Conservation (phyloP, 805 yeast species). For the Metschnikowia corniflorae region DNA sequence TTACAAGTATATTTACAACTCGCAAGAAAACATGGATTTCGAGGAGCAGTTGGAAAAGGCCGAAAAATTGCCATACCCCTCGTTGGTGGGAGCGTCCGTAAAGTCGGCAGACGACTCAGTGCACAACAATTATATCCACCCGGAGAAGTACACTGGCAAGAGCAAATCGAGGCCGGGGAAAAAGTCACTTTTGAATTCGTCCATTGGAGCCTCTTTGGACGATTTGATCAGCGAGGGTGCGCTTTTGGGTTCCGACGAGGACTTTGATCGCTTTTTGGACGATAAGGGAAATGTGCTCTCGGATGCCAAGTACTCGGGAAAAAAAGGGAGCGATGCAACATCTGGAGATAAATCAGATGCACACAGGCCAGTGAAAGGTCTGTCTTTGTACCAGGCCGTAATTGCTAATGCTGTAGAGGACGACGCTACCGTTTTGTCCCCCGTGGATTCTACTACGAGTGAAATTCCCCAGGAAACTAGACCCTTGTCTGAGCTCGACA, state of each 20-base stretch:
- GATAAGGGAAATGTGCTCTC: conserved; percentile 50
- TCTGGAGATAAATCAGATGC: not conserved
- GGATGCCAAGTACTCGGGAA: conserved; percentile 36
- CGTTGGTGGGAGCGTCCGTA: conserved; percentile 52
- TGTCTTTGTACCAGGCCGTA: not conserved
- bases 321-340: conserved; percentile 2
- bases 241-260: conserved; percentile 47
- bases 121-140: conserved; percentile 43
- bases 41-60: conserved; percentile 48
- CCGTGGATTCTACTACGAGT: conserved; percentile 1
- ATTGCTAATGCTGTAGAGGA: not conserved
- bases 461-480: conserved; percentile 2
- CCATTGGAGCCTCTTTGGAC: conserved; percentile 52
- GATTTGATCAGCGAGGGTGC: conserved; percentile 49
- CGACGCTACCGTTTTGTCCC: conserved; percentile 6
- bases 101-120: conserved; percentile 46
- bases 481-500: conserved; percentile 8
- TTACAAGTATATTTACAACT: no score
- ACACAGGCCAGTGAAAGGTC: not conserved
- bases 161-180: conserved; percentile 17
- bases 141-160: conserved; percentile 38
- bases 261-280: conserved; percentile 51
- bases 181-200: conserved; percentile 16
- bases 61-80: conserved; percentile 45
- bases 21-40: conserved; percentile 14